phyloP scores from a whole-genome alignment of 306 rosid species.

The Carpinus fangiana region DNA sequence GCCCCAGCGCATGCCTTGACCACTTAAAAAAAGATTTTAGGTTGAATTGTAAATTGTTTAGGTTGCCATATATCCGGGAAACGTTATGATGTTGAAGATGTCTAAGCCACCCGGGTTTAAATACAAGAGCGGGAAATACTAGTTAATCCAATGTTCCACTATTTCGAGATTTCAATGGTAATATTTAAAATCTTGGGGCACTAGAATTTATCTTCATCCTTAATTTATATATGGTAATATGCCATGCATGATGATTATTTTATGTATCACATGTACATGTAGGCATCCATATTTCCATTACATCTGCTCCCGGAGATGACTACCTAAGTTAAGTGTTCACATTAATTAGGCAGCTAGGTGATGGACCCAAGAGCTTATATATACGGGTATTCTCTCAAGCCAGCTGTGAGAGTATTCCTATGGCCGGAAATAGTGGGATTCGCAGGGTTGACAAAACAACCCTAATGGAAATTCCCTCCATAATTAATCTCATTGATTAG shows the following conservation, averaged over 20 bases:
- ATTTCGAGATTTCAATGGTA: slow-evolving; percentile 97
- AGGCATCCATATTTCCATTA: slow-evolving; percentile 97
- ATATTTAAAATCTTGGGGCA: too few species aligned
- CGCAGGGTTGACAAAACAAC: slow-evolving; percentile 97
- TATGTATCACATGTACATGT: slow-evolving; percentile 29
- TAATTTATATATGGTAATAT: slow-evolving; percentile 3
- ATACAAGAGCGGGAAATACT: slow-evolving; percentile 95
- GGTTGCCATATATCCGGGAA: slow-evolving; percentile 99
- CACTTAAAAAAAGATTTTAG: too few species aligned
- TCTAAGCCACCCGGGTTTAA: slow-evolving; percentile 89
- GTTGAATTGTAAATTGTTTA: slow-evolving; percentile 21
- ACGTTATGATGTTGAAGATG: slow-evolving; percentile 93
- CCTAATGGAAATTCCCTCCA: slow-evolving; percentile 12
- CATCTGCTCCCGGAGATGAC: slow-evolving; percentile 98
- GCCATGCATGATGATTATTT: slow-evolving; percentile 7
- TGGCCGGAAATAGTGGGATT: slow-evolving; percentile 76
- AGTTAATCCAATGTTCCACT: slow-evolving; percentile 97
- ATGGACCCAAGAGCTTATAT: slow-evolving; percentile 90
- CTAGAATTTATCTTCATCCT: neutral
- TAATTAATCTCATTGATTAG: neutral
- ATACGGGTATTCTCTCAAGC: slow-evolving; percentile 88
- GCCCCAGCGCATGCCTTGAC: too few species aligned
- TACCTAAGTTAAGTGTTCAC: slow-evolving; percentile 78
- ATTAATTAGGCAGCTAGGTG: slow-evolving; percentile 88
- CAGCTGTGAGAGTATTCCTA: slow-evolving; percentile 41